Base-by-base conservation (phyloP, 768 basidiomycete genomes). In the Daedaleopsis nitida region DNA sequence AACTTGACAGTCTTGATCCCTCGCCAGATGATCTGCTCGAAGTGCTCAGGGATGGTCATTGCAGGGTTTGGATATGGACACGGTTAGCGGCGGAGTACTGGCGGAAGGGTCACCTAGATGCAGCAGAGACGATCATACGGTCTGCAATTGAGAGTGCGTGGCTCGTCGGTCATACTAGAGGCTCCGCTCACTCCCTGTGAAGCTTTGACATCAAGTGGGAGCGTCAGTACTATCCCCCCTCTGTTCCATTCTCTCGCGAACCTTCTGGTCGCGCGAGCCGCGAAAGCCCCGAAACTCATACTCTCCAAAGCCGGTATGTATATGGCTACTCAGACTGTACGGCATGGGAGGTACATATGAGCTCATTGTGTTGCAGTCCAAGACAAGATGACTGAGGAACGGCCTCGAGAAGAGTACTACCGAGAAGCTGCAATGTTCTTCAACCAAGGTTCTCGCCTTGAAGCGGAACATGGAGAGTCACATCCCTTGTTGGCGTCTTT, bases 71-170 rank as follows among this genome's bases (percentile, higher is more conserved):
- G 70, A 84, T 89, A 12, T 96, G 92, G 92, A 86, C 90, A 1
- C 86, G 85, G 63, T 80, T 96, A 21, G 93, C 94, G 10, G 86
- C 86, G 16, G 94, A 96, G 75, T 96, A 96, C 69, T 94, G 93
- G 90, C 78, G 89, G 63, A 82, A 86, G 66, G 91, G 89, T 0
- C 83, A 86, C 64, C 76, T 91, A 52, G 84, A 86, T 24, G 87
- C 85, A 9, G 94, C 94, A 13, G 89, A 94, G 73, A 84, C 83
- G 65, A 88, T 96, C 51, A 86, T 88, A 32, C 74, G 77, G 35
- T 79, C 83, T 52, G 94, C 87, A 16, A 77, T 86, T 42, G 84
- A 86, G 66, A 82, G 91, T 91, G 69, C 63, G 86, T 42, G 38
- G 39, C 16, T 47, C 17, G 24, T 32, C 7, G 27, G 27, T 32